These are phyloP conservation scores for Colletotrichum zoysiae DNA, from an alignment of 2,329 filamentous ascomycete genomes.

Conservation along the genomic window DNA sequence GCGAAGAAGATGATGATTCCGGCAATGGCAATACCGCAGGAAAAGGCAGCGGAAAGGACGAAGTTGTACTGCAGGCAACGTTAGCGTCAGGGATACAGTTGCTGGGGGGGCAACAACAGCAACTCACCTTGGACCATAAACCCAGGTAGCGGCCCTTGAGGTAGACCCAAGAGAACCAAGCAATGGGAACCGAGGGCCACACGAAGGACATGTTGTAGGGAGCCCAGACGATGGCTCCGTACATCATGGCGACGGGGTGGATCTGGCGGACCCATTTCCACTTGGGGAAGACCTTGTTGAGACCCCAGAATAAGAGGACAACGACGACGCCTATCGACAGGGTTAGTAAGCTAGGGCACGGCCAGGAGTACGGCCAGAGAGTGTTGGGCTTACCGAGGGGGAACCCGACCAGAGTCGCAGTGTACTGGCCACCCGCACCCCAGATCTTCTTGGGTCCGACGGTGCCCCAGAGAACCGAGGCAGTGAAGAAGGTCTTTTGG, in stretches of 20 bases:
- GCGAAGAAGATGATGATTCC: conserved; percentile 63
- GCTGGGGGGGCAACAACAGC: not conserved
- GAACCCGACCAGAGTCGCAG: conserved; percentile 53
- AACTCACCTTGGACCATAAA: conserved; percentile 63
- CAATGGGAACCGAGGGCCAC: conserved; percentile 61
- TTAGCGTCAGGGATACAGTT: conserved; percentile 7
- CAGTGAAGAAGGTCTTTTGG: conserved; percentile 54
- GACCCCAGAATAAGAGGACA: conserved; percentile 53
- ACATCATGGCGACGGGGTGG: conserved; percentile 58
- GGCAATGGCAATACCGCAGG: conserved; percentile 59
- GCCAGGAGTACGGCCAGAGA: too few species aligned
- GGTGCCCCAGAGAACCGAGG: conserved; percentile 57
- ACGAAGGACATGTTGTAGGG: conserved; percentile 64
- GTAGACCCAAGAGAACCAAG: conserved; percentile 62
- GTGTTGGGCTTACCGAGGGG: conserved; percentile 48
- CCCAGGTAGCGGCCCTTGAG: conserved; percentile 58
- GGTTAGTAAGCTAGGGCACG: not conserved
- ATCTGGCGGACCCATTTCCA: conserved; percentile 53
- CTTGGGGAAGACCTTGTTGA: conserved; percentile 51
- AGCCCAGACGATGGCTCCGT: conserved; percentile 55
- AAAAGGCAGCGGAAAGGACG: conserved; percentile 61
- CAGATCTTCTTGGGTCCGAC: conserved; percentile 55
- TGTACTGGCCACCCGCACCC: conserved; percentile 52
- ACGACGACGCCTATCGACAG: conserved; percentile 43
- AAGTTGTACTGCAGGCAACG: conserved; percentile 56